Percentiles rank a stretch among this genome's conserved stretches.
phyloP scores from a whole-genome alignment of 768 basidiomycete genomes.

The Asterophora lycoperdoides region DNA sequence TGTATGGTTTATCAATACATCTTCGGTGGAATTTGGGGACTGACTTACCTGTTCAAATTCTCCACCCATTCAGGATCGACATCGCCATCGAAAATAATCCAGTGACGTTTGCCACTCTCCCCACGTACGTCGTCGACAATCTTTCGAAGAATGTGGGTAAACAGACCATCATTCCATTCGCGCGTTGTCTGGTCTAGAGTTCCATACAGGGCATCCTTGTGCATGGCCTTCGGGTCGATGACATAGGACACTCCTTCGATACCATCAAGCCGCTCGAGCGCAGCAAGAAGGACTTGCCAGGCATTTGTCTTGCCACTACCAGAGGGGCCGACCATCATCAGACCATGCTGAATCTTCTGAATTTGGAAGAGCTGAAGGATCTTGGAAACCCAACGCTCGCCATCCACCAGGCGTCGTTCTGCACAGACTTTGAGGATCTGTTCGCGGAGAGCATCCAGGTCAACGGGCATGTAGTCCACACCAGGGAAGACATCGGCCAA shows the following conservation, averaged over 20 bases:
- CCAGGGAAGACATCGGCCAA: constrained; percentile 98
- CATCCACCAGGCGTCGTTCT: constrained; percentile 80
- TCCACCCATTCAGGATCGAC: constrained; percentile 99
- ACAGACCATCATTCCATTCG: constrained; percentile 98
- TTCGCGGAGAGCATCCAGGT: constrained; percentile 79
- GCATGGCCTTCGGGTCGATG: constrained; percentile 98
- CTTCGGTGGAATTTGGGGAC: not conserved
- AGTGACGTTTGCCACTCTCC: constrained; percentile 93
- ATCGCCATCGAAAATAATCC: constrained; percentile 99
- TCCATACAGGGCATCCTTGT: constrained; percentile 97
- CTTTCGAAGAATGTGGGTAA: constrained; percentile 95
- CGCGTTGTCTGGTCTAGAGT: constrained; percentile 95
- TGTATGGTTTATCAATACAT: constrained; percentile 2
- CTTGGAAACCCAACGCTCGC: constrained; percentile 90
- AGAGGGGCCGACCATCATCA: constrained; percentile 99
- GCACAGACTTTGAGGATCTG: constrained; percentile 84
- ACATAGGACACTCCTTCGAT: constrained; percentile 92
- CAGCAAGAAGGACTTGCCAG: constrained; percentile 90
- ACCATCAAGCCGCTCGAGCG: constrained; percentile 88
- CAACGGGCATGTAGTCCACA: constrained; percentile 84
- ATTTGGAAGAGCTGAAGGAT: constrained; percentile 98
- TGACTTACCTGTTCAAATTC: constrained; percentile 89
- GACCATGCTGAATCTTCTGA: constrained; percentile 98
- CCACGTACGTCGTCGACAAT: constrained; percentile 99
- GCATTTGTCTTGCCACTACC: constrained; percentile 96